Conservation (phyloP, 495 filamentous ascomycete species). For the Glarea lozoyensis region DNA sequence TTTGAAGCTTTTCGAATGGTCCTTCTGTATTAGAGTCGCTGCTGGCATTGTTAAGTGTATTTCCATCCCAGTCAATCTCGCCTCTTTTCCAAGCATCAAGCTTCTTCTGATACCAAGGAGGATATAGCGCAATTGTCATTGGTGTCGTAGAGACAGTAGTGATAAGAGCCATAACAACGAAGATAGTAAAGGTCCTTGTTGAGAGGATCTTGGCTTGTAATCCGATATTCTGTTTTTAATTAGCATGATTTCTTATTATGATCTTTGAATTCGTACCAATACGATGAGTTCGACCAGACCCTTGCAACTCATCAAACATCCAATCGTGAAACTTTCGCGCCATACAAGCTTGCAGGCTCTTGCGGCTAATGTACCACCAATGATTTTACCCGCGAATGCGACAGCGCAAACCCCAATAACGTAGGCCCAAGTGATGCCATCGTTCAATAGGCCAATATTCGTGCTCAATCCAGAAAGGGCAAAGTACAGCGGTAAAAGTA, state of each 20-base stretch:
- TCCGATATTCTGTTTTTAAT: slow-evolving; percentile 74
- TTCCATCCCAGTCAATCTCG: slow-evolving; percentile 91
- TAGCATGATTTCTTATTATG: background rate
- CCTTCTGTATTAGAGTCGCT: slow-evolving; percentile 26
- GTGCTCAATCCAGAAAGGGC: slow-evolving; percentile 86
- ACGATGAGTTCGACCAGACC: slow-evolving; percentile 94
- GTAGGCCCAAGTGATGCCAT: slow-evolving; percentile 84
- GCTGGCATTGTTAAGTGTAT: slow-evolving; percentile 34
- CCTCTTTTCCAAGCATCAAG: slow-evolving; percentile 82
- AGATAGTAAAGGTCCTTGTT: slow-evolving; percentile 86
- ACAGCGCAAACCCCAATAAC: slow-evolving; percentile 76
- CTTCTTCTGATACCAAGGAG: slow-evolving; percentile 85
- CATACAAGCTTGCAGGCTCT: slow-evolving; percentile 71
- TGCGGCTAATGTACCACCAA: slow-evolving; percentile 77
- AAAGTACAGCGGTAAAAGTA: slow-evolving; percentile 96
- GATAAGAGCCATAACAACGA: slow-evolving; percentile 94
- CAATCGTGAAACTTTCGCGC: slow-evolving; percentile 89
- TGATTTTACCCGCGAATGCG: slow-evolving; percentile 80
- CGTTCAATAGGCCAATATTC: slow-evolving; percentile 77
- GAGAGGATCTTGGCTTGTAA: slow-evolving; percentile 86
- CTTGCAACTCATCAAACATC: slow-evolving; percentile 95
- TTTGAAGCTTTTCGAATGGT: slow-evolving; percentile 34
- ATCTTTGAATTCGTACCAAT: slow-evolving; percentile 47
- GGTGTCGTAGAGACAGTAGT: slow-evolving; percentile 92
- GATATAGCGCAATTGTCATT: slow-evolving; percentile 68